A percentile compares a stretch with the other conserved stretches of the same genome.
Conservation (phyloP, 148 eudicot species). For the Arctostaphylos glauca region DNA sequence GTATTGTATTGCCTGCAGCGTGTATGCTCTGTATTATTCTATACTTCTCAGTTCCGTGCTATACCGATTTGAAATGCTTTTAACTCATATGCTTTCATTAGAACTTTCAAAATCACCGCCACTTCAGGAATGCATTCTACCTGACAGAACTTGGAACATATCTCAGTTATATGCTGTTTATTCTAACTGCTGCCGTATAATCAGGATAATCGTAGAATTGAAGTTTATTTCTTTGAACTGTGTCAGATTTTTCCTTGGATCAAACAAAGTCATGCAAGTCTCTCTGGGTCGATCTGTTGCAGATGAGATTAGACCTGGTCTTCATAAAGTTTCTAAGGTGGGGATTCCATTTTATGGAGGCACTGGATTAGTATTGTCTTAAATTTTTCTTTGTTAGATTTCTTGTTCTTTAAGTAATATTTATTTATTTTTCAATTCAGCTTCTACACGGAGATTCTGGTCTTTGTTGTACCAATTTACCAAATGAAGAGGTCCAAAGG, state of each 20-base stretch:
- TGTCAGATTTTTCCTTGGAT: slow-evolving; percentile 86
- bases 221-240: not conserved
- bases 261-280: slow-evolving; percentile 97
- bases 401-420: not conserved
- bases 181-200: not conserved
- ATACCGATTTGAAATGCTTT: not conserved
- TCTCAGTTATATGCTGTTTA: not conserved
- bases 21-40: not conserved
- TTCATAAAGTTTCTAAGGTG: slow-evolving; percentile 85
- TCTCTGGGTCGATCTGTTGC: slow-evolving; percentile 83
- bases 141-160: not conserved
- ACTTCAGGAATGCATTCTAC: not conserved
- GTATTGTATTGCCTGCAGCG: too few relatives aligned
- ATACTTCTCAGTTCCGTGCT: not conserved
- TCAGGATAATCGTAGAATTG: not conserved
- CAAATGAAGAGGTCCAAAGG: slow-evolving; percentile 77
- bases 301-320: slow-evolving; percentile 69
- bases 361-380: not conserved
- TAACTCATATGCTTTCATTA: not conserved
- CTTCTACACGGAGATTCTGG: slow-evolving; percentile 83
- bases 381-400: not conserved
- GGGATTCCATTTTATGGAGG: not conserved
- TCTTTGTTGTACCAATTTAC: slow-evolving; percentile 64
- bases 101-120: not conserved
- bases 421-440: slow-evolving; percentile 29